These are phyloP conservation scores for Penicillium hordei DNA, from an alignment of 2,329 filamentous ascomycete species.

Conservation along the genomic window DNA sequence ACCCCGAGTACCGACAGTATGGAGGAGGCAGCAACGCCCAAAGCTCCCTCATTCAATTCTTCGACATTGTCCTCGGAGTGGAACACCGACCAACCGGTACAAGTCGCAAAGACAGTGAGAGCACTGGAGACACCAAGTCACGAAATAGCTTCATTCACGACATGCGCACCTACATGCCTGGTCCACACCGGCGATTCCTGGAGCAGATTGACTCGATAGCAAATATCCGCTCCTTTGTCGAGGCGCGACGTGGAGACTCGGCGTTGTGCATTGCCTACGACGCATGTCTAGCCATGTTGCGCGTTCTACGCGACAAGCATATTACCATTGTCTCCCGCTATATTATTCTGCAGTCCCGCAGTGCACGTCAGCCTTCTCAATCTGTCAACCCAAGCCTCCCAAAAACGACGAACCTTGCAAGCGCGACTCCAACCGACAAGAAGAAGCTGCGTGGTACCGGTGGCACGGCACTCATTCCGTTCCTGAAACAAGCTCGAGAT, in stretches of 20 bases:
- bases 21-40: constrained; percentile 95
- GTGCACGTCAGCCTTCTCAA: constrained; percentile 65
- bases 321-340: constrained; percentile 96
- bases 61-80: constrained; percentile 86
- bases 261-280: constrained; percentile 81
- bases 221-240: constrained; percentile 84
- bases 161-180: constrained; percentile 97
- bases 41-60: constrained; percentile 95
- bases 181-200: constrained; percentile 84
- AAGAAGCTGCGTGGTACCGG: constrained; percentile 82
- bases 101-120: constrained; percentile 43
- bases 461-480: constrained; percentile 89
- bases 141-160: constrained; percentile 91
- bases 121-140: constrained; percentile 47
- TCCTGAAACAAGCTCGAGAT: constrained; percentile 92
- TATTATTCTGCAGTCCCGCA: constrained; percentile 83
- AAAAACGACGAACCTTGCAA: constrained; percentile 61
- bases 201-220: constrained; percentile 74
- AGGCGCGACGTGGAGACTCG: constrained; percentile 59
- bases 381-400: constrained; percentile 50
- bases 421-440: constrained; percentile 40
- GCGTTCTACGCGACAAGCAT: constrained; percentile 83
- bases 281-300: constrained; percentile 78
- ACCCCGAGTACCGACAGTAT: constrained; percentile 74
- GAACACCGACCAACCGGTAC: constrained; percentile 88